phyloP scores from a whole-genome alignment of 371 early-diverging fungal genomes.

The Zychaea mexicana region DNA sequence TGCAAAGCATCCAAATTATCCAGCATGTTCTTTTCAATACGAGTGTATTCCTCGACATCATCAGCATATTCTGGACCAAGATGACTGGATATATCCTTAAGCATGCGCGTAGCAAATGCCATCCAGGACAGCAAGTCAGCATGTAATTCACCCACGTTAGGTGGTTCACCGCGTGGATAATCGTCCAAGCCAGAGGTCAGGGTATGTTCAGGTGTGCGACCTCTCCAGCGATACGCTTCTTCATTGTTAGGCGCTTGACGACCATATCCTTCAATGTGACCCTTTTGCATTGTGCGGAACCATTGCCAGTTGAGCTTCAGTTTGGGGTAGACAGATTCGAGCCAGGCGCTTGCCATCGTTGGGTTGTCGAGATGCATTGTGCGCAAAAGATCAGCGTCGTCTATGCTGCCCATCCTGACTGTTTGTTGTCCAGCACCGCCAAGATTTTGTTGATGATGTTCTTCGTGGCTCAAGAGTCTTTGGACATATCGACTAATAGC shows the following conservation, averaged over 20 bases:
- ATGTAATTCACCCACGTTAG: conserved; percentile 84
- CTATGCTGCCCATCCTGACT: conserved; percentile 10
- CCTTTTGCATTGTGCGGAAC: conserved; percentile 82
- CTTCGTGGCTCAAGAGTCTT: conserved; percentile 19
- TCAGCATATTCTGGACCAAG: conserved; percentile 54
- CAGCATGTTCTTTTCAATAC: conserved; percentile 50
- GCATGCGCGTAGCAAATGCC: conserved; percentile 74
- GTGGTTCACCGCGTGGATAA: conserved; percentile 85
- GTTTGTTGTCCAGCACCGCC: conserved; percentile 6
- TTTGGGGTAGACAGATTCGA: conserved; percentile 67
- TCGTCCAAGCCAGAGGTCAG: conserved; percentile 96
- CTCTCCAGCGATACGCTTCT: conserved; percentile 92
- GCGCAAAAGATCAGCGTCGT: conserved; percentile 42
- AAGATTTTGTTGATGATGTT: conserved; percentile 5
- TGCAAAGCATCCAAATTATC: conserved; percentile 61
- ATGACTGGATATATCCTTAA: conserved; percentile 66
- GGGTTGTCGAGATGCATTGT: conserved; percentile 53
- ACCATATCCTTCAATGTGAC: conserved; percentile 63
- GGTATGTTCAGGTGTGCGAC: conserved; percentile 82
- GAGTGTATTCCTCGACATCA: conserved; percentile 56
- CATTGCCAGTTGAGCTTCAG: conserved; percentile 77
- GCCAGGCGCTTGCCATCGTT: conserved; percentile 55
- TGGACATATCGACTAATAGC: conserved; percentile 67
- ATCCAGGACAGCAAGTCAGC: conserved; percentile 92
- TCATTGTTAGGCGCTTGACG: conserved; percentile 43